These are phyloP conservation scores for Aspergillus kassunensis DNA, from an alignment of 495 filamentous ascomycete genomes.

Conservation along the genomic window DNA sequence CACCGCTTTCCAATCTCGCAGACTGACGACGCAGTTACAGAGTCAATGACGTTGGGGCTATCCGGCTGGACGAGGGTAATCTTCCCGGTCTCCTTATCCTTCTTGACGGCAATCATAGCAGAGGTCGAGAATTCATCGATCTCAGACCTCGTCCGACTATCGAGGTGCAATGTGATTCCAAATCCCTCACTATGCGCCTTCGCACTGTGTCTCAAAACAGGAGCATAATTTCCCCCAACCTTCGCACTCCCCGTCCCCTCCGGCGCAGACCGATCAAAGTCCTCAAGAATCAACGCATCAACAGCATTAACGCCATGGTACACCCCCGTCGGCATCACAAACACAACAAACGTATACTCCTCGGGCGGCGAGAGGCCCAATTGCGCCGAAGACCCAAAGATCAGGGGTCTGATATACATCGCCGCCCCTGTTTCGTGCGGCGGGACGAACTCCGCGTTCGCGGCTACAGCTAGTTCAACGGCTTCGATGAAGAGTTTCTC, in stretches of 20 bases:
- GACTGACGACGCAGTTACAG: slow-evolving; percentile 71
- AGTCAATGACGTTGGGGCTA: slow-evolving; percentile 75
- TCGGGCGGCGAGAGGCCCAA: slow-evolving; percentile 78
- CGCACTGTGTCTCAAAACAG: slow-evolving; percentile 74
- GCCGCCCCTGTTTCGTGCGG: slow-evolving; percentile 78
- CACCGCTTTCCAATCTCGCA: slow-evolving; percentile 60
- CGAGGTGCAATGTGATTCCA: slow-evolving; percentile 83
- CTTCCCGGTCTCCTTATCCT: slow-evolving; percentile 45
- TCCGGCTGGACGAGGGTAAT: slow-evolving; percentile 75
- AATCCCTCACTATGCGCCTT: slow-evolving; percentile 67
- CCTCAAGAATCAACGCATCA: slow-evolving; percentile 68
- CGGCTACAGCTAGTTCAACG: slow-evolving; percentile 72
- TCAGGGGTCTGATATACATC: slow-evolving; percentile 81
- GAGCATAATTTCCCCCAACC: slow-evolving; percentile 60
- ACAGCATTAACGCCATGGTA: slow-evolving; percentile 85
- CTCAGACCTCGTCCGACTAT: slow-evolving; percentile 71
- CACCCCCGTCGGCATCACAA: slow-evolving; percentile 79
- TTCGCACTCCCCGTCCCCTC: slow-evolving; percentile 52
- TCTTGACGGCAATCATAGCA: slow-evolving; percentile 74
- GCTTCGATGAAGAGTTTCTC: slow-evolving; percentile 65
- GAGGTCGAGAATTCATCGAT: slow-evolving; percentile 90
- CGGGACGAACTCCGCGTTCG: slow-evolving; percentile 85
- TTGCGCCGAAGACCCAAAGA: slow-evolving; percentile 82
- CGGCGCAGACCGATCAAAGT: slow-evolving; percentile 56
- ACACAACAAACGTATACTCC: slow-evolving; percentile 84